Base-by-base conservation (phyloP, 2,329 filamentous ascomycete genomes). In the Aspergillus fijiensis region DNA sequence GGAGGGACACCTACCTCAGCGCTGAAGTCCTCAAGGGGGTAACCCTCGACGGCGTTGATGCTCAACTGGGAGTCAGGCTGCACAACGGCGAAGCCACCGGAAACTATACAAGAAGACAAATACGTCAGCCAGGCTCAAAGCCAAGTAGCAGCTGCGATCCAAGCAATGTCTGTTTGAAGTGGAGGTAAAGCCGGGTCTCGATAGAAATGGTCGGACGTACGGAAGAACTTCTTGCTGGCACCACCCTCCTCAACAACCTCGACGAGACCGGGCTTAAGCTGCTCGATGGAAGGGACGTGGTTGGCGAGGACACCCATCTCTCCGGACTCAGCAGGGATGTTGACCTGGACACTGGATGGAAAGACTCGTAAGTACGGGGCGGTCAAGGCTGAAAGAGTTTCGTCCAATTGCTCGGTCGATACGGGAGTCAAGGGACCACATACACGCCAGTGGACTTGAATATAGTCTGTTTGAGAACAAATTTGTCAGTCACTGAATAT, bases 261-360 rank as follows among this genome's bases (percentile, higher is more conserved):
- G 70, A 99, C 86, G 70, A 98, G 82, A 75, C 95, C 95, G 63
- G 95, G 93, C 87, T 96, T 96, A 80, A 99, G 86, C 85, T 99
- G 95, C 86, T 99, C 95, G 76, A 99, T 98, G 64, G 93, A 92
- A 67, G 95, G 93, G 74, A 99, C 95, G 87, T 99, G 95, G 86
- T 95, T 96, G 79, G 95, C 95, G 77, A 99, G 90, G 73, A 99
- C 89, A 90, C 95, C 95, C 95, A 99, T 99, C 74, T 98, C 95
- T 79, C 95, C 95, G 65, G 93, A 96, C 80, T 96, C 95, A 76
- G 95, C 95, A 78, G 95, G 90, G 75, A 99, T 89, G 87, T 99
- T 99, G 85, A 99, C 95, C 85, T 99, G 95, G 76, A 98, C 88
- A 76, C 82, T 84, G 68, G 82, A 87, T 79, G 85, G 85, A 84